These are phyloP conservation scores for Leishmania mexicana DNA, from an alignment of 208 protist species.

Conservation along the genomic window DNA sequence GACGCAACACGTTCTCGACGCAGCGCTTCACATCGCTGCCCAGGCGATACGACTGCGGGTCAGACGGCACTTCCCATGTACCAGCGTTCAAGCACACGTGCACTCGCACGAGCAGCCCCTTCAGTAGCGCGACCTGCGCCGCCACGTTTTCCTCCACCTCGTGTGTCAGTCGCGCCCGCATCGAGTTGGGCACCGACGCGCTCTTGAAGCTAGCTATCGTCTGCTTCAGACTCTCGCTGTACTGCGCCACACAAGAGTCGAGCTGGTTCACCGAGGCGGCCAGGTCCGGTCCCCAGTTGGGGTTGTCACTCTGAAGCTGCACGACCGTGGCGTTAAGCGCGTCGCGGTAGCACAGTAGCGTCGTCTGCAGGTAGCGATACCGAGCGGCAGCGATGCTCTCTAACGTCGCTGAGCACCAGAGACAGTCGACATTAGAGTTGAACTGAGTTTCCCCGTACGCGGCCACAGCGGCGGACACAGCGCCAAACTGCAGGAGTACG, in stretches of 20 bases:
- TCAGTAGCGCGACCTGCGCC: constrained; percentile 34
- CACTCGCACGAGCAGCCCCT: constrained; percentile 31
- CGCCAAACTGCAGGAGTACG: constrained; percentile 66
- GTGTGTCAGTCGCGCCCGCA: constrained; percentile 45
- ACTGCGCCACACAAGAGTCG: constrained; percentile 22
- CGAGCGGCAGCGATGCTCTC: constrained; percentile 83
- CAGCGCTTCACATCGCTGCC: constrained; percentile 45
- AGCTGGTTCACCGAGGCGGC: constrained; percentile 26
- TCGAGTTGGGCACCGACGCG: constrained; percentile 51
- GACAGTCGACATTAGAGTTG: constrained; percentile 44
- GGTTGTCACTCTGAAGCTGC: constrained; percentile 62
- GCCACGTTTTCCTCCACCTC: constrained; percentile 48
- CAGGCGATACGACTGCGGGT: constrained; percentile 37
- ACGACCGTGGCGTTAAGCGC: constrained; percentile 42
- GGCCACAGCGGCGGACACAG: constrained; percentile 51
- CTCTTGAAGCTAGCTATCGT: constrained; percentile 31
- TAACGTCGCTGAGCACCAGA: constrained; percentile 81
- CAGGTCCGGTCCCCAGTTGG: constrained; percentile 26
- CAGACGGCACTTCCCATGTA: constrained; percentile 32
- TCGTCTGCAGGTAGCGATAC: constrained; percentile 54
- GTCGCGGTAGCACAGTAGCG: constrained; percentile 32
- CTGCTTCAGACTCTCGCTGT: constrained; percentile 32
- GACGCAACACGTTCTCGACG: constrained; percentile 43
- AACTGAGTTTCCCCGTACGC: constrained; percentile 73
- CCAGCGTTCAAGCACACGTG: constrained; percentile 31